Conservation (phyloP, 805 yeast species). For the Pichia nanzhaoensis region DNA sequence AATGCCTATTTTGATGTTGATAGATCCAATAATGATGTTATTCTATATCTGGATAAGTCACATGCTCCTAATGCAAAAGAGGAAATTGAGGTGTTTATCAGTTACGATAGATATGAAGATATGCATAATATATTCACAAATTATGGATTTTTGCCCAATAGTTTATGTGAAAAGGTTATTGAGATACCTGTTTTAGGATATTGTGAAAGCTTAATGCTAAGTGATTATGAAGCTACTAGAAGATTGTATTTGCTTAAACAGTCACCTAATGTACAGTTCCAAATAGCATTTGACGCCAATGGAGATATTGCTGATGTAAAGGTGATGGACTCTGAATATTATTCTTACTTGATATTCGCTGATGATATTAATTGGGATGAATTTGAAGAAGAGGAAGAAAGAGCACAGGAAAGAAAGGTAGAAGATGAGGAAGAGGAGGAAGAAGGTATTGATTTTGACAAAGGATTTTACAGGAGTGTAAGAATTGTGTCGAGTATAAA, state of each 20-base stretch:
- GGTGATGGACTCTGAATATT: constrained; percentile 29
- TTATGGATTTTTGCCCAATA: constrained; percentile 43
- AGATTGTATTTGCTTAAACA: constrained; percentile 30
- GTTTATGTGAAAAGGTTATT: constrained; percentile 19
- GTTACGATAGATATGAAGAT: constrained; percentile 40
- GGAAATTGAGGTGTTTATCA: constrained; percentile 41
- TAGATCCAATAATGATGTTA: constrained; percentile 34
- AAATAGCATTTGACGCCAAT: constrained; percentile 20
- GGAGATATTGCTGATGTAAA: constrained; percentile 17
- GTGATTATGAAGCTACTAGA: constrained; percentile 11
- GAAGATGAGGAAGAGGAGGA: not conserved
- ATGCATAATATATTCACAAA: constrained; percentile 32
- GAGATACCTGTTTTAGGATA: constrained; percentile 34
- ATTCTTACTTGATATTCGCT: constrained; percentile 28
- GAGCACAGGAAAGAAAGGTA: constrained; percentile 17
- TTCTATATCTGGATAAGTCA: constrained; percentile 32
- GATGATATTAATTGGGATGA: constrained; percentile 21
- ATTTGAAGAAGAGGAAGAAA: constrained; percentile 16
- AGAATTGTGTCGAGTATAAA: constrained; percentile 12
- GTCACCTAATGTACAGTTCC: constrained; percentile 36
- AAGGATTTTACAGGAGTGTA: constrained; percentile 12
- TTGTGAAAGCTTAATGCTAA: constrained; percentile 1
- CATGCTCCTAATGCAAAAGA: constrained; percentile 6
- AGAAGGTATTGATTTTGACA: constrained; percentile 3
- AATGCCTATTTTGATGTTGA: constrained; percentile 63